Percentiles rank a stretch among this genome's conserved stretches.
These are phyloP conservation scores for Penicillium taxi DNA, from an alignment of 495 filamentous ascomycete genomes.

Conservation along the genomic window DNA sequence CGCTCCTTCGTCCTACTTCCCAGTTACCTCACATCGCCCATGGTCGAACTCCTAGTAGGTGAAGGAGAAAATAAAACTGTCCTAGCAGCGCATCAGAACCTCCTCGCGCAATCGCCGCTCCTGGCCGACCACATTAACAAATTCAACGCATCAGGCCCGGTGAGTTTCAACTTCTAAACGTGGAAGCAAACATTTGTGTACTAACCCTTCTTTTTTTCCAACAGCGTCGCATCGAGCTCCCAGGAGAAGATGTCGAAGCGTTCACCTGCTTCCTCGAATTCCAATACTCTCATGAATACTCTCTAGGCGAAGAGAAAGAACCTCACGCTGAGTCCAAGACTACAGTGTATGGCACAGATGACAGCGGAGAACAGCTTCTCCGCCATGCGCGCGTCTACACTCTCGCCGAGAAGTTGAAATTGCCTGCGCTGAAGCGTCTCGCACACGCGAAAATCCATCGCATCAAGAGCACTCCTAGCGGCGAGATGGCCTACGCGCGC, in stretches of 20 bases:
- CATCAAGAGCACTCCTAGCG: slow-evolving; percentile 73
- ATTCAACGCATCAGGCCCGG: slow-evolving; percentile 39
- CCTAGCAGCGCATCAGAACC: slow-evolving; percentile 70
- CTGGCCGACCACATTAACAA: slow-evolving; percentile 55
- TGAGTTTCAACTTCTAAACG: slow-evolving; percentile 7
- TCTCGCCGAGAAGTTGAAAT: slow-evolving; percentile 68
- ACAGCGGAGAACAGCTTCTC: slow-evolving; percentile 67
- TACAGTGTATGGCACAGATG: slow-evolving; percentile 55
- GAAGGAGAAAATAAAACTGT: slow-evolving; percentile 48
- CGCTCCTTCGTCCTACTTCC: no score
- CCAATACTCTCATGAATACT: slow-evolving; percentile 88
- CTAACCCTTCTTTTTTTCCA: not conserved
- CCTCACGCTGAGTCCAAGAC: slow-evolving; percentile 48
- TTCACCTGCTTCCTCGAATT: slow-evolving; percentile 85
- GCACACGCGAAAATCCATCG: slow-evolving; percentile 85
- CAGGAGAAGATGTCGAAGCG: slow-evolving; percentile 66
- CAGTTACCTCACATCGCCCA: slow-evolving; percentile 60
- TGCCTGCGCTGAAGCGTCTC: slow-evolving; percentile 65
- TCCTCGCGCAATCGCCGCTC: slow-evolving; percentile 65
- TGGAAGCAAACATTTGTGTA: not conserved
- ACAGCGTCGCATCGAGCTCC: slow-evolving; percentile 59
- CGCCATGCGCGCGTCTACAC: slow-evolving; percentile 87
- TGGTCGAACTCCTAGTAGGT: slow-evolving; percentile 72
- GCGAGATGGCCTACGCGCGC: slow-evolving; percentile 82
- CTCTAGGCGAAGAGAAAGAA: no score